Conservation (phyloP, 306 rosid genomes). For the Citrullus colocynthis region DNA sequence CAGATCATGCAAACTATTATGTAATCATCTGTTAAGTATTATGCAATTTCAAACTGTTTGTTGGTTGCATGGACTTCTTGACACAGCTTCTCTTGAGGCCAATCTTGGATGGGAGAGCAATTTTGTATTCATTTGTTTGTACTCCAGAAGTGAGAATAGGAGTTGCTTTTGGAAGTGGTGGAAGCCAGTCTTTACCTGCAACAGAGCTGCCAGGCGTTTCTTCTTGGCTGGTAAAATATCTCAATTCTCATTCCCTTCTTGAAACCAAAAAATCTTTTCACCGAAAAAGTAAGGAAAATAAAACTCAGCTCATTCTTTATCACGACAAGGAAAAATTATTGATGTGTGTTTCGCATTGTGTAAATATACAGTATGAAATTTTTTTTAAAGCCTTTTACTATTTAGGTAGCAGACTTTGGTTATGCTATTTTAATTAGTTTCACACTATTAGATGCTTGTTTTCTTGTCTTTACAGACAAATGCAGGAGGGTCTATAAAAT, state of each 20-base stretch:
- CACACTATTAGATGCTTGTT: not conserved
- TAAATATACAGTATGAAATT: not conserved
- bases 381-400: not conserved
- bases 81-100: conserved; percentile 70
- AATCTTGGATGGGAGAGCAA: conserved; percentile 65
- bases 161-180: conserved; percentile 95
- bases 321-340: not conserved
- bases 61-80: conserved; percentile 18
- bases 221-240: conserved; percentile 71
- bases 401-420: not conserved
- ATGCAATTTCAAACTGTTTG: not conserved
- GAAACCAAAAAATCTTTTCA: not conserved
- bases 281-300: not conserved
- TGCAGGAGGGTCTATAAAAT: not conserved
- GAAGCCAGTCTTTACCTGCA: conserved; percentile 90
- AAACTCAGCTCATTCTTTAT: not conserved
- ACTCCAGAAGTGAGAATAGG: conserved; percentile 89
- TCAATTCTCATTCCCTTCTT: not conserved
- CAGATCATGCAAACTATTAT: not conserved
- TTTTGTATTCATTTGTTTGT: conserved; percentile 70
- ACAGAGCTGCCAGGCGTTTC: conserved; percentile 92
- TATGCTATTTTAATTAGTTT: not conserved
- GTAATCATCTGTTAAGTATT: not conserved
- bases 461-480: not conserved
- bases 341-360: not conserved